phyloP scores from a whole-genome alignment of 164 flowering plant genomes.

The Vitis amurensis region DNA sequence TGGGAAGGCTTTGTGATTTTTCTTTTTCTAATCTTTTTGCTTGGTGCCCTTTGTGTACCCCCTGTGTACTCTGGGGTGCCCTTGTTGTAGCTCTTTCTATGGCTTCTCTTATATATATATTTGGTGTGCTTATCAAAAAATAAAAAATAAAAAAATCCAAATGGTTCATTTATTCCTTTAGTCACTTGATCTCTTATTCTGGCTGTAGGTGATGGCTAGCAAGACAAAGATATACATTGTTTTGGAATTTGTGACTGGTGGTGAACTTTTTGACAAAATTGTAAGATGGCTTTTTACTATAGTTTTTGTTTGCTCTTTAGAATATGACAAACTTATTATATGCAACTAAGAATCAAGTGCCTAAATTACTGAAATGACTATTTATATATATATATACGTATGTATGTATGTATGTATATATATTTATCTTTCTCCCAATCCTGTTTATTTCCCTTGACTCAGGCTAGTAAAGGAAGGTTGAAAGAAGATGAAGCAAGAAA shows the following conservation, averaged over 20 bases:
- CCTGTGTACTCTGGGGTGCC: no score
- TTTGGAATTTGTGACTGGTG: conserved; percentile 87
- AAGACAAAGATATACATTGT: conserved; percentile 93
- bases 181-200: neutral
- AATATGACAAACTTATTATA: neutral
- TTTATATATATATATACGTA: no score
- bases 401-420: neutral
- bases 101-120: no score
- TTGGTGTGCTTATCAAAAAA: no score
- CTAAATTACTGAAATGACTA: neutral
- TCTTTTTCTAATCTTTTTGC: neutral
- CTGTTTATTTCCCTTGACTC: conserved; percentile 3
- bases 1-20: neutral
- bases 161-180: neutral
- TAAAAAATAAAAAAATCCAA: neutral
- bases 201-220: conserved; percentile 89
- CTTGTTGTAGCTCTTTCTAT: no score
- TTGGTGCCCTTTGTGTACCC: no score
- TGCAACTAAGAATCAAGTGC: neutral
- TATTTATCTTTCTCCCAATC: conserved; percentile 1
- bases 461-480: conserved; percentile 80
- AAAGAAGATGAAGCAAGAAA: conserved; percentile 94
- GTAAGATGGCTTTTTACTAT: conserved; percentile 42
- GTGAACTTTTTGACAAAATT: conserved; percentile 89
- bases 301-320: neutral